A percentile compares a stretch with the other conserved stretches of the same genome.
These are phyloP conservation scores for Naganishia sp. DNA, from an alignment of 1,284 basidiomycete genomes.

Conservation along the genomic window DNA sequence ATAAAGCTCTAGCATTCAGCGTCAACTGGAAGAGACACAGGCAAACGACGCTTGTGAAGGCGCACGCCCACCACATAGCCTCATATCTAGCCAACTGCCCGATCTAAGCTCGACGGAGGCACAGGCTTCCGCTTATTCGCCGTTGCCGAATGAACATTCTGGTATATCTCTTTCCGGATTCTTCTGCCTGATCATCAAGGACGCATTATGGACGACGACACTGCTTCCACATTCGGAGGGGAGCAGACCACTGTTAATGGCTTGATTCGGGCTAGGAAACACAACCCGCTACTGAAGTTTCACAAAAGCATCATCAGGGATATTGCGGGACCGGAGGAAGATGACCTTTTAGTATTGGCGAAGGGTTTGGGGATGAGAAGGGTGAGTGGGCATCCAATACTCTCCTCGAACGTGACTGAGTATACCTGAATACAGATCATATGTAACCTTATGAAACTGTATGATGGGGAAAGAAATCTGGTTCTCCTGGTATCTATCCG, in stretches of 20 bases:
- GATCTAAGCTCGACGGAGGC: too few species aligned
- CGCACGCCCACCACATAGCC: too few species aligned
- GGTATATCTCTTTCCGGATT: too few species aligned
- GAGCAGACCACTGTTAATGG: constrained; percentile 20
- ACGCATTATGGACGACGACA: constrained; percentile 7
- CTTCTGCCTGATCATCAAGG: too few species aligned
- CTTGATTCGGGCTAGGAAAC: constrained; percentile 30
- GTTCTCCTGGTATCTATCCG: constrained; percentile 63
- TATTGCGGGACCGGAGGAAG: constrained; percentile 64
- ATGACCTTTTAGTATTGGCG: constrained; percentile 79
- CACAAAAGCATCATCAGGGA: constrained; percentile 55
- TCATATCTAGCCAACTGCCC: too few species aligned
- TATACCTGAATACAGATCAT: constrained; percentile 58
- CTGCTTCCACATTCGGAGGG: constrained; percentile 22
- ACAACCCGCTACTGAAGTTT: constrained; percentile 54
- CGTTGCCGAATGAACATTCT: too few species aligned
- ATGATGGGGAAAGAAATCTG: constrained; percentile 81
- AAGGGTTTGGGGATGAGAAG: constrained; percentile 80
- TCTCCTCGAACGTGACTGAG: too few species aligned
- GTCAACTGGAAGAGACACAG: too few species aligned
- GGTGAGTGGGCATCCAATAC: constrained; percentile 35
- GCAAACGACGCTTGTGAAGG: too few species aligned
- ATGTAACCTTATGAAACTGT: constrained; percentile 85
- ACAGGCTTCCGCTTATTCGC: too few species aligned
- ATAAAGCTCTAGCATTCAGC: too few species aligned